phyloP scores from a whole-genome alignment of 176 grass and related monocot species.

The Aegilops bicornis region DNA sequence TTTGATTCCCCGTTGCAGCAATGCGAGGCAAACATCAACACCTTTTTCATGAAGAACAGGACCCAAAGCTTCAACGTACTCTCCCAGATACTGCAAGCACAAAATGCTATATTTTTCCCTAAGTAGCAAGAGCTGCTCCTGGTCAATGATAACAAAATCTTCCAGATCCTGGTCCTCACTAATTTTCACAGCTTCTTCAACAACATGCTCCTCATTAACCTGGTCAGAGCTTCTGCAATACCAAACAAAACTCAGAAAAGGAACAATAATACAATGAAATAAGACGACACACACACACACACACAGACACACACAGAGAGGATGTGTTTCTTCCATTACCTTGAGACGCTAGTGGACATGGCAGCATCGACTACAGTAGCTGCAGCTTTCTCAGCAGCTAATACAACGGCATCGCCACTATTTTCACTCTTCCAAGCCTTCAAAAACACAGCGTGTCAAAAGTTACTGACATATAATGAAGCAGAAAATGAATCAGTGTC shows the following conservation, averaged over 20 bases:
- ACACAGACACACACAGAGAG: no score
- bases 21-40: slow-evolving; percentile 87
- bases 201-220: slow-evolving; percentile 26
- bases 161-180: slow-evolving; percentile 67
- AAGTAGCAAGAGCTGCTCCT: slow-evolving; percentile 57
- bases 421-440: slow-evolving; percentile 84
- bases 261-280: not conserved
- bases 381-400: slow-evolving; percentile 82
- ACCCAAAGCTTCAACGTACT: slow-evolving; percentile 96
- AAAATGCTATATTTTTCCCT: slow-evolving; percentile 95
- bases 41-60: slow-evolving; percentile 97
- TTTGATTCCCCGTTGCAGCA: slow-evolving; percentile 79
- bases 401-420: slow-evolving; percentile 65
- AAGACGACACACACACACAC: not conserved
- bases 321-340: slow-evolving; percentile 50
- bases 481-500: slow-evolving; percentile 4
- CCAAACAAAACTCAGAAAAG: not conserved
- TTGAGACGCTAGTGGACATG: slow-evolving; percentile 72
- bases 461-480: slow-evolving; percentile 16
- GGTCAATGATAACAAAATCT: slow-evolving; percentile 72
- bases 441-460: slow-evolving; percentile 1
- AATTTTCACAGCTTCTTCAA: slow-evolving; percentile 46
- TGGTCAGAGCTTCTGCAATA: slow-evolving; percentile 48
- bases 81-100: slow-evolving; percentile 83
- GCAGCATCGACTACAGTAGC: slow-evolving; percentile 87